Conservation (phyloP, 2,329 filamentous ascomycete genomes). For the Exophiala lecanii-corni region DNA sequence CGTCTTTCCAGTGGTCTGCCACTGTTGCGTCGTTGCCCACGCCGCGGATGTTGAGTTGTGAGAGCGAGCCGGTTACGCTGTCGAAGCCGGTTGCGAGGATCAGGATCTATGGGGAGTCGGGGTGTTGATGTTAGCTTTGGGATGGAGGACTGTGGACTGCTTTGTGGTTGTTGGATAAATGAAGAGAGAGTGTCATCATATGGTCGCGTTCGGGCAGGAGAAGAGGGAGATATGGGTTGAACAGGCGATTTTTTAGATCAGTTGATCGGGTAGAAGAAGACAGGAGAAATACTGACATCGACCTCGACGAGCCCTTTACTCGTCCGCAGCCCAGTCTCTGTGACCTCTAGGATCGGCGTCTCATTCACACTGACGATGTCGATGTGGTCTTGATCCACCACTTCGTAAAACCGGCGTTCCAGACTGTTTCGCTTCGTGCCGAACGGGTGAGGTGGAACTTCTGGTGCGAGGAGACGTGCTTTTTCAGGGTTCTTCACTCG, state of each 20-base stretch:
- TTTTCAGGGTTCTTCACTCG: constrained; percentile 48
- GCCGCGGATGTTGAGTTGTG: constrained; percentile 37
- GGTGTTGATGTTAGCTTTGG: too few species aligned
- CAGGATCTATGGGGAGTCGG: constrained; percentile 21
- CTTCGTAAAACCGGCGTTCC: constrained; percentile 49
- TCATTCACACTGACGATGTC: constrained; percentile 43
- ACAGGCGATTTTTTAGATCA: too few species aligned
- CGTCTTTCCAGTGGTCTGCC: constrained; percentile 35
- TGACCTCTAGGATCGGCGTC: constrained; percentile 41
- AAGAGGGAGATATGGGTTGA: too few species aligned
- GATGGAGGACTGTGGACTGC: too few species aligned
- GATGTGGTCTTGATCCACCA: constrained; percentile 44
- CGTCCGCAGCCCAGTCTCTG: constrained; percentile 37
- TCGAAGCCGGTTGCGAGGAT: constrained; percentile 45
- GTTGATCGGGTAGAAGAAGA: too few species aligned
- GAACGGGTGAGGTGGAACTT: constrained; percentile 50
- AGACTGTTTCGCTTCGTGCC: constrained; percentile 49
- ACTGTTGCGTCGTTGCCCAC: constrained; percentile 30
- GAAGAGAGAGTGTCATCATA: too few species aligned
- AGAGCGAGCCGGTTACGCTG: constrained; percentile 39
- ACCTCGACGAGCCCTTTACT: constrained; percentile 38
- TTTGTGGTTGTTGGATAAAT: too few species aligned
- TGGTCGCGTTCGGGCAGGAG: too few species aligned
- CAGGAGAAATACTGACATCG: too few species aligned
- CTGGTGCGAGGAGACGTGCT: constrained; percentile 50